Percentiles rank a stretch among this genome's conserved stretches.
Evolutionary conservation across 148 eudicot genomes (phyloP).

Genomic region (Silene conica): DNA sequence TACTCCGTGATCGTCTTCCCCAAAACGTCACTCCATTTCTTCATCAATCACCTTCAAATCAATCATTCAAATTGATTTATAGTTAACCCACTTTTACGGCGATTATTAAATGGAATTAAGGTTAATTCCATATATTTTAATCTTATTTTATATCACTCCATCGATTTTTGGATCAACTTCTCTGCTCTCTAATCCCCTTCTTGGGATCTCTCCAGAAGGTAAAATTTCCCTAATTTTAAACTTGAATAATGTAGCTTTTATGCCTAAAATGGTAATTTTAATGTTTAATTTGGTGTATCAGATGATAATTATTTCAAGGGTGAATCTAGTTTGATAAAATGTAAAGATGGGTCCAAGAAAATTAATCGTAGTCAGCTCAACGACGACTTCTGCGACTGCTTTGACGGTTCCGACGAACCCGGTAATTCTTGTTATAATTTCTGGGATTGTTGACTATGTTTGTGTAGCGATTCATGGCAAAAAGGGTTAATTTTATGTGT

Average conservation of each 20-base stretch:
- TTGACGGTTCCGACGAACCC: slow-evolving; percentile 91
- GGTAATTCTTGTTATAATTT: slow-evolving; percentile 32
- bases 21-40: background rate
- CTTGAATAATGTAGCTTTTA: background rate
- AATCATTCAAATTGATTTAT: background rate
- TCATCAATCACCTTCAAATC: slow-evolving; percentile 1
- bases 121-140: slow-evolving; percentile 7
- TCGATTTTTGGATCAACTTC: slow-evolving; percentile 38
- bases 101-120: slow-evolving; percentile 21
- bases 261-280: background rate
- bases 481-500: background rate
- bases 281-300: slow-evolving; percentile 21
- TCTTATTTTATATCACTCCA: slow-evolving; percentile 12
- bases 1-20: slow-evolving; percentile 1
- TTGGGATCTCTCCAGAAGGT: slow-evolving; percentile 63
- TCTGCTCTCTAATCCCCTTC: slow-evolving; percentile 29
- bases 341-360: slow-evolving; percentile 89
- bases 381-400: slow-evolving; percentile 90
- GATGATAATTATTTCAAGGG: slow-evolving; percentile 56
- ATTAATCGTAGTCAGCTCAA: slow-evolving; percentile 59
- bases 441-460: background rate
- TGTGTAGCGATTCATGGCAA: background rate
- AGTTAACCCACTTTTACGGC: slow-evolving; percentile 5
- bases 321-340: slow-evolving; percentile 44
- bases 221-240: background rate